phyloP scores from a whole-genome alignment of 2,329 filamentous ascomycete species.

The Fusarium verticillioides region DNA sequence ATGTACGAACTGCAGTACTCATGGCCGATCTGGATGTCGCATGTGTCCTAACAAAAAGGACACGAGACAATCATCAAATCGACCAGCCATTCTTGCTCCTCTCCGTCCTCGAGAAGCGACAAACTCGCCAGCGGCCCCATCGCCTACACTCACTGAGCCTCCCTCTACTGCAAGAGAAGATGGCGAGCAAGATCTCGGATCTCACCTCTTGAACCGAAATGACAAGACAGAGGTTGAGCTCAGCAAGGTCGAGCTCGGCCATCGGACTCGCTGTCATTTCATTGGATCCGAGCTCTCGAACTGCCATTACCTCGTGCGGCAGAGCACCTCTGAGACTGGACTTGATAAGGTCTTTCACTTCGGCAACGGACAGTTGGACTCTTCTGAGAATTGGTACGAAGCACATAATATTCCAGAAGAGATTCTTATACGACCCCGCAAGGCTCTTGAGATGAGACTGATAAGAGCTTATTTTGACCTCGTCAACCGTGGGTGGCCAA shows the following conservation, averaged over 20 bases:
- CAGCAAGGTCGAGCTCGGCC: neutral
- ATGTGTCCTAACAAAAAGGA: neutral
- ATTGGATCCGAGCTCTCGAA: conserved; percentile 3
- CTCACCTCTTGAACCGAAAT: neutral
- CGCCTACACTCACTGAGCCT: neutral
- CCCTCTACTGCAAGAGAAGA: neutral
- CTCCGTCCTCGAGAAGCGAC: neutral
- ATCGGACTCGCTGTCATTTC: conserved; percentile 7
- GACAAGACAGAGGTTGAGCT: conserved; percentile 4
- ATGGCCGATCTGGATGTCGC: neutral
- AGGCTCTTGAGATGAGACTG: neutral
- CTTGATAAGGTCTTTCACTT: conserved; percentile 9
- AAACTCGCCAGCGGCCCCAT: neutral
- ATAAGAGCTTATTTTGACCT: conserved; percentile 5
- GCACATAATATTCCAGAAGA: neutral
- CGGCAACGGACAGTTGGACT: neutral
- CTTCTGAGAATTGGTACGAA: neutral
- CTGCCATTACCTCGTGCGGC: conserved; percentile 4
- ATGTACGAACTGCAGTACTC: conserved; percentile 1
- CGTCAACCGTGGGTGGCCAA: conserved; percentile 4
- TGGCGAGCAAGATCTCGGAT: neutral
- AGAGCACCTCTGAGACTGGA: neutral
- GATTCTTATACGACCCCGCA: neutral
- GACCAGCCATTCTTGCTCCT: neutral
- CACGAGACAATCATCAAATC: neutral